Conservation (phyloP, 2,329 filamentous ascomycete genomes). For the Exophiala bonariae region DNA sequence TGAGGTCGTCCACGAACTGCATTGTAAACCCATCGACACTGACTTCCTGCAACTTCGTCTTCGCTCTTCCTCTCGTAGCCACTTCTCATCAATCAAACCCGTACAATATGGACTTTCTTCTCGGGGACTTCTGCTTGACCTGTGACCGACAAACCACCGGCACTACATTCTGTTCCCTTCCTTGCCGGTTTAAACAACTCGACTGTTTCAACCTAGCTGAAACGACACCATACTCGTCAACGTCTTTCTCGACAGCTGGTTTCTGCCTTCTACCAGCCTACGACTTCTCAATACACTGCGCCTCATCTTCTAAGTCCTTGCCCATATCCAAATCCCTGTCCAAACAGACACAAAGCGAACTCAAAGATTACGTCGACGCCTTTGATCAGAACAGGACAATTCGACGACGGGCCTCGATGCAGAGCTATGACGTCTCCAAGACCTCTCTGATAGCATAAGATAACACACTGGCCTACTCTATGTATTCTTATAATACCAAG, state of each 20-base stretch:
- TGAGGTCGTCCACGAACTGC: too few species aligned
- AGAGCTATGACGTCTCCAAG: slow-evolving; percentile 23
- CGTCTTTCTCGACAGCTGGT: slow-evolving; percentile 41
- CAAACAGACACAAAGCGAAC: slow-evolving; percentile 73
- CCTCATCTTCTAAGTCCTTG: slow-evolving; percentile 37
- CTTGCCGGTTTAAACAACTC: slow-evolving; percentile 83
- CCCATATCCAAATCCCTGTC: slow-evolving; percentile 60
- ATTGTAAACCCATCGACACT: neutral
- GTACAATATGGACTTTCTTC: slow-evolving; percentile 56
- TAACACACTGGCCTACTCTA: neutral
- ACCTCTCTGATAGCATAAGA: slow-evolving; percentile 10
- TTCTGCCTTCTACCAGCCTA: slow-evolving; percentile 74
- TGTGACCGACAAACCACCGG: slow-evolving; percentile 86
- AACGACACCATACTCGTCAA: slow-evolving; percentile 35
- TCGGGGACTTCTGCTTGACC: slow-evolving; percentile 87
- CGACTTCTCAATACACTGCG: slow-evolving; percentile 64
- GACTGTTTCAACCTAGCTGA: slow-evolving; percentile 49
- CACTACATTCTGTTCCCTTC: slow-evolving; percentile 86
- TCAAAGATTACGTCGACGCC: slow-evolving; percentile 81
- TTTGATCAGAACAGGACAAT: slow-evolving; percentile 75
- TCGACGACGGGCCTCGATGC: slow-evolving; percentile 35
- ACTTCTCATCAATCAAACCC: slow-evolving; percentile 3
- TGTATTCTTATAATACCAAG: too few species aligned
- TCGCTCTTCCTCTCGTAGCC: neutral
- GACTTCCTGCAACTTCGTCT: neutral